phyloP scores from a whole-genome alignment of 75 land plant genomes.

The Azolla pinnata region DNA sequence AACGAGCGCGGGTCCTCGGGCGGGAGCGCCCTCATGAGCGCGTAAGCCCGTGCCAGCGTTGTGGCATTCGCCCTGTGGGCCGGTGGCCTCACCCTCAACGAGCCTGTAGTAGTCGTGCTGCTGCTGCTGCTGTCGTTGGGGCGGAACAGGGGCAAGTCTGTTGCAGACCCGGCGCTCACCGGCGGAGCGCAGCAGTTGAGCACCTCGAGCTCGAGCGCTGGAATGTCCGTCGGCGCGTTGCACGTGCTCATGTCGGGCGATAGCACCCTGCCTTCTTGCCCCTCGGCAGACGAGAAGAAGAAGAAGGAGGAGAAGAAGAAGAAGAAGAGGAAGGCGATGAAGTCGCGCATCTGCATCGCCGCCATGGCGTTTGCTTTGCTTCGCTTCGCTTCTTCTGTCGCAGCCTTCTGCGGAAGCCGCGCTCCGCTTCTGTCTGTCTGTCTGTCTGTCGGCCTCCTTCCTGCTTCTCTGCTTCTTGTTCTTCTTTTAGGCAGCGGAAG shows the following conservation, averaged over 20 bases:
- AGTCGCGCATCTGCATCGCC: too few species aligned
- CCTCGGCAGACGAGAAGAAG: too few species aligned
- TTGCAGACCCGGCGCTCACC: neutral
- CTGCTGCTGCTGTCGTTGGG: constrained; percentile 1
- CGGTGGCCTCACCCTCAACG: constrained; percentile 34
- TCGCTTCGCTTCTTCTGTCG: too few species aligned
- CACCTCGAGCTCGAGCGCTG: neutral
- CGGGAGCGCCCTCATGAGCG: constrained; percentile 44
- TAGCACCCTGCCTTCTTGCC: too few species aligned
- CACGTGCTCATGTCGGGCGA: neutral
- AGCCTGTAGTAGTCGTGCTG: neutral
- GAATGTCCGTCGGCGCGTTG: neutral
- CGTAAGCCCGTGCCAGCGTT: constrained; percentile 30
- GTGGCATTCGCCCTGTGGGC: constrained; percentile 39
- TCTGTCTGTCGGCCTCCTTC: too few species aligned
- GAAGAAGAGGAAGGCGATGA: too few species aligned
- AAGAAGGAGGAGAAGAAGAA: too few species aligned
- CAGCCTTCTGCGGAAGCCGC: too few species aligned
- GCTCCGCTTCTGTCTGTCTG: too few species aligned
- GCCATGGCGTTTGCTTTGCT: too few species aligned
- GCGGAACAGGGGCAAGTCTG: neutral
- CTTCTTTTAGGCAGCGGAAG: too few species aligned
- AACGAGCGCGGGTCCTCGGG: constrained; percentile 48
- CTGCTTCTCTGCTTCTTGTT: too few species aligned
- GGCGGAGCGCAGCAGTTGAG: neutral